Evolutionary conservation across 805 yeast species (phyloP).

Genomic region (Candida tibetensis): DNA sequence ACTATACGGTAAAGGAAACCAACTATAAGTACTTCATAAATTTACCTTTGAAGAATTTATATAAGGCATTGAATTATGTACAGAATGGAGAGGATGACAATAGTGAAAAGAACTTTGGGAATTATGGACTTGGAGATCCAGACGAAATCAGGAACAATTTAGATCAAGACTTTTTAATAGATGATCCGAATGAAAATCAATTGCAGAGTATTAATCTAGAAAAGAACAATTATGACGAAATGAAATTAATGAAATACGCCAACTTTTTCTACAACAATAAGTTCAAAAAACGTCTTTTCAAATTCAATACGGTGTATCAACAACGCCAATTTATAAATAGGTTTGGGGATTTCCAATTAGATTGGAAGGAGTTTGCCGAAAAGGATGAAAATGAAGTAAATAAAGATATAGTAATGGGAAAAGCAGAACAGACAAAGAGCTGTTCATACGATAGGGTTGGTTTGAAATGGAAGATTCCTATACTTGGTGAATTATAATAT

Average conservation of each 20-base stretch:
- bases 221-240: slow-evolving; percentile 5
- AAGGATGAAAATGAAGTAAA: slow-evolving; percentile 3
- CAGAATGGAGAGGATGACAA: slow-evolving; percentile 21
- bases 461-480: slow-evolving; percentile 43
- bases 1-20: slow-evolving; percentile 39
- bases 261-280: slow-evolving; percentile 32
- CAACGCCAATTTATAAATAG: slow-evolving; percentile 40
- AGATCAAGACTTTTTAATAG: slow-evolving; percentile 11
- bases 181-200: neutral
- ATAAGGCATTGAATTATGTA: slow-evolving; percentile 42
- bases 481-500: slow-evolving; percentile 30
- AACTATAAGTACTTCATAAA: slow-evolving; percentile 44
- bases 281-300: slow-evolving; percentile 31
- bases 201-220: neutral
- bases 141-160: slow-evolving; percentile 12
- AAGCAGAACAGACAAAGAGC: slow-evolving; percentile 6
- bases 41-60: slow-evolving; percentile 44
- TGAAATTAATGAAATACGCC: slow-evolving; percentile 28
- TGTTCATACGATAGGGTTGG: slow-evolving; percentile 38
- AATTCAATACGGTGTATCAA: slow-evolving; percentile 41
- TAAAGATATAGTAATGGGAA: slow-evolving; percentile 6
- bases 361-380: slow-evolving; percentile 5
- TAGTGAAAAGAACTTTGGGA: neutral
- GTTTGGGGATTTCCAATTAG: slow-evolving; percentile 37
- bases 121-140: slow-evolving; percentile 20